These are phyloP conservation scores for Alternaria triticina DNA, from an alignment of 2,329 filamentous ascomycete species.

Conservation along the genomic window DNA sequence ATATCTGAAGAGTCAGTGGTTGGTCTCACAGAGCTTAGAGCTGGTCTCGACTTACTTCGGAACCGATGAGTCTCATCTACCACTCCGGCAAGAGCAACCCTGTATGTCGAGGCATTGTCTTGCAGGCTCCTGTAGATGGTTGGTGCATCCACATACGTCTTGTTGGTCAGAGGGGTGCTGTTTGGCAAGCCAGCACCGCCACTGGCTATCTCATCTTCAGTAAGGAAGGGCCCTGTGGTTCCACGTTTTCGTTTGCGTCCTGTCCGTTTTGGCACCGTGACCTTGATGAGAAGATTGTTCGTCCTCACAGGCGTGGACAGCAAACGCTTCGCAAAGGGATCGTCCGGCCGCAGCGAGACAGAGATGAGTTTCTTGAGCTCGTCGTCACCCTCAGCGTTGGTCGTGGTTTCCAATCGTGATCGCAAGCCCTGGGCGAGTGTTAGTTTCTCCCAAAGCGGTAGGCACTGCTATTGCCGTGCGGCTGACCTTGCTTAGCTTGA, in stretches of 20 bases:
- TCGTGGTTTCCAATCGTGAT: constrained; percentile 32
- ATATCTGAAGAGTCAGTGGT: constrained; percentile 58
- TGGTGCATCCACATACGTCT: constrained; percentile 28
- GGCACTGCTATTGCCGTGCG: background rate
- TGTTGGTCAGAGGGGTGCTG: background rate
- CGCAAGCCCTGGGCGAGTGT: constrained; percentile 32
- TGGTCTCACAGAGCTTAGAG: background rate
- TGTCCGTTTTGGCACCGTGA: constrained; percentile 85
- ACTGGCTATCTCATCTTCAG: constrained; percentile 38
- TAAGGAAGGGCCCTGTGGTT: constrained; percentile 66
- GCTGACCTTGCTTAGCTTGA: constrained; percentile 60
- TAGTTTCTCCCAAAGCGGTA: constrained; percentile 9
- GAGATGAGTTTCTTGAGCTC: constrained; percentile 62
- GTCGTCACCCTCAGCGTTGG: constrained; percentile 28
- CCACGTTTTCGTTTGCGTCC: constrained; percentile 85
- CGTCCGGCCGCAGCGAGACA: constrained; percentile 79
- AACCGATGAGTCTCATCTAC: constrained; percentile 87
- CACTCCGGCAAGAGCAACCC: constrained; percentile 72
- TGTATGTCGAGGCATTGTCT: constrained; percentile 73
- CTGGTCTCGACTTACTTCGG: constrained; percentile 59
- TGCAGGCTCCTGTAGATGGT: constrained; percentile 67
- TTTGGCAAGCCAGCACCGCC: background rate
- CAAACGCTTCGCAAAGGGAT: constrained; percentile 78
- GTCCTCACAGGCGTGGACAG: constrained; percentile 76
- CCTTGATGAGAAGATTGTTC: constrained; percentile 84